phyloP scores from a whole-genome alignment of 1,139 yeast genomes.

The Protomyces gravidus region DNA sequence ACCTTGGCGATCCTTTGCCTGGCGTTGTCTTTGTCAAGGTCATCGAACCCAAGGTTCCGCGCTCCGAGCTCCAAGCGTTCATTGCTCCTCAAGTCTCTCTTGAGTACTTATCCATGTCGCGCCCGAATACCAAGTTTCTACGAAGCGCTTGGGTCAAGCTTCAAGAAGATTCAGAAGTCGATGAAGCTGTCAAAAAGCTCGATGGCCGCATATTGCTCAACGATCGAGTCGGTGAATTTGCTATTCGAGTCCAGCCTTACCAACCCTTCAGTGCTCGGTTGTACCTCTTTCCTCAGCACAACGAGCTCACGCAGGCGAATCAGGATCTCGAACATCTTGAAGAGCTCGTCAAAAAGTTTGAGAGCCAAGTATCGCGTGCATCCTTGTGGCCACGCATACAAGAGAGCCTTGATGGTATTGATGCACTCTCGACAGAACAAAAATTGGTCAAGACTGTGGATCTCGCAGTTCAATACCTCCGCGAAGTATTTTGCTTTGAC shows the following conservation, averaged over 20 bases:
- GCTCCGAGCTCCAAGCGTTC: background rate
- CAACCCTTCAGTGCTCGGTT: background rate
- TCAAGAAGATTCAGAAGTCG: conserved; percentile 28
- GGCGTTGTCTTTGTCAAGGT: background rate
- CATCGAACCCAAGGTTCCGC: background rate
- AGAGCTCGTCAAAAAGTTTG: background rate
- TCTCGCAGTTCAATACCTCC: conserved; percentile 32
- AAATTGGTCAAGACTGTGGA: conserved; percentile 31
- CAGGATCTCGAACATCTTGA: background rate
- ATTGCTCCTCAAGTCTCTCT: background rate
- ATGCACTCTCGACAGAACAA: background rate
- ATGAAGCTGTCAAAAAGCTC: conserved; percentile 28
- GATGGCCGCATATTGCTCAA: conserved; percentile 29
- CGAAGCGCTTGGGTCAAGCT: conserved; percentile 33
- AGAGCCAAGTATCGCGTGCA: background rate
- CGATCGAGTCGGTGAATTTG: conserved; percentile 26
- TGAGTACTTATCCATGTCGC: conserved; percentile 30
- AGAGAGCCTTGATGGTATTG: background rate
- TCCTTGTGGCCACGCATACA: background rate
- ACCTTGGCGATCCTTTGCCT: background rate
- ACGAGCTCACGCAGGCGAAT: background rate
- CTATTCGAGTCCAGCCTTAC: conserved; percentile 7
- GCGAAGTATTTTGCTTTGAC: conserved; percentile 33
- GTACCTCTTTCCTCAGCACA: background rate
- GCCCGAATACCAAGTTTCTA: conserved; percentile 31